phyloP scores from a whole-genome alignment of 441 rosid species.

The Gossypium schwendimanii region DNA sequence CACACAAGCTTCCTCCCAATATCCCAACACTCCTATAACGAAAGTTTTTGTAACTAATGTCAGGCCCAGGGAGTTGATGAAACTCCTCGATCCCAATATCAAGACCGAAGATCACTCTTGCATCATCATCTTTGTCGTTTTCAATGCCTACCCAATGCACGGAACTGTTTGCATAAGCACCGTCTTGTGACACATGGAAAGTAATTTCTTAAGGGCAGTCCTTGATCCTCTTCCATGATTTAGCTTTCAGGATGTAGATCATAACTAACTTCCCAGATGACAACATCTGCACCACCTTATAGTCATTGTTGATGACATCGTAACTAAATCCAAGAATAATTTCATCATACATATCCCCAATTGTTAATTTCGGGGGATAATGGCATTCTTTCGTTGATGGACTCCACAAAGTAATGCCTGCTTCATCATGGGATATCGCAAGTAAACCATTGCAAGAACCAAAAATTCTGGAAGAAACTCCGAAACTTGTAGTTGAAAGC shows the following conservation, averaged over 20 bases:
- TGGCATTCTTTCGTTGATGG: neutral
- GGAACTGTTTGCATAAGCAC: neutral
- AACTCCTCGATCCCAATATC: neutral
- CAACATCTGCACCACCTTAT: neutral
- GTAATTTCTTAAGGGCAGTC: neutral
- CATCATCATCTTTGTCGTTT: neutral
- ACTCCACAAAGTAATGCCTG: conserved; percentile 3
- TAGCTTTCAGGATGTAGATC: conserved; percentile 4
- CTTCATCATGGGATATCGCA: neutral
- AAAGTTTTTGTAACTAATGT: neutral
- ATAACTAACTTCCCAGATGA: neutral
- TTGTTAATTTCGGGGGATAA: neutral
- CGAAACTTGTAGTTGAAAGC: neutral
- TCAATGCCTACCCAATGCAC: neutral
- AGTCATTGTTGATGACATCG: neutral
- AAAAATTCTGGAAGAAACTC: neutral
- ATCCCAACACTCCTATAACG: neutral
- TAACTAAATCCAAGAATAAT: neutral
- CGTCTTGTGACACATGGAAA: neutral
- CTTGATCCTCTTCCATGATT: conserved; percentile 1
- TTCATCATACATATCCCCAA: neutral
- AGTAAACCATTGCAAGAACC: conserved; percentile 6
- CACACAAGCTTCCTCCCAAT: neutral
- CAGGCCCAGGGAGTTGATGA: neutral
- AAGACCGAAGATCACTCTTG: neutral